Evolutionary conservation across 495 filamentous ascomycete species (phyloP), one percentile per base, ranked within the genome.

Genomic region (Hypoxylon cercidicola): DNA sequence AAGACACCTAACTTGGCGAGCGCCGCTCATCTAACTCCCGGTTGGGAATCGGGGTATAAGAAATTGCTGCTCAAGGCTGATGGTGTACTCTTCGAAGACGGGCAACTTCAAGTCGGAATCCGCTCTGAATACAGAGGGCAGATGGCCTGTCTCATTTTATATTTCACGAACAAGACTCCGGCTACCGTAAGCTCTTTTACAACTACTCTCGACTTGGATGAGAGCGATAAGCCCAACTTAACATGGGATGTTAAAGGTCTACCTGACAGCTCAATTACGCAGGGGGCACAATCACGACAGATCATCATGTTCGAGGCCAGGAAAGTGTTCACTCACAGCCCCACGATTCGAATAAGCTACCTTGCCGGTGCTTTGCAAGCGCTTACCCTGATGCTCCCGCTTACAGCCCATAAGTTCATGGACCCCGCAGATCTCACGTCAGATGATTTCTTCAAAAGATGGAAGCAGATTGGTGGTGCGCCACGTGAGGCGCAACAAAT

Each of bases 381-480:
- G 0, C 81, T 97, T 28, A 98, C 95, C 0, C 82, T 99, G 12
- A 92, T 93, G 73, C 84, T 99, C 3, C 96, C 96, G 0, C 87
- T 99, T 3, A 78, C 91, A 2, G 85, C 93, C 58, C 93, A 97
- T 72, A 96, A 97, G 65, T 99, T 95, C 77, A 97, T 98, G 93
- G 93, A 97, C 57, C 86, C 90, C 0, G 93, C 96, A 0, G 85
- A 90, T 37, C 76, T 99, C 35, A 84, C 84, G 8, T 87, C 87
- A 0, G 95, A 97, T 47, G 95, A 98, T 61, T 99, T 98, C 78
- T 99, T 99, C 81, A 97, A 95, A 81, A 83, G 96, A 18, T 99
- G 96, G 96, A 92, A 95, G 76, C 96, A 99, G 75, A 98, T 99
- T 69, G 96, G 96, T 15, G 93, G 90, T 6, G 83, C 82, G 1